Percentiles rank a stretch among this genome's conserved stretches.
Conservation (phyloP, 805 yeast genomes). For the Lipomyces japonicus region DNA sequence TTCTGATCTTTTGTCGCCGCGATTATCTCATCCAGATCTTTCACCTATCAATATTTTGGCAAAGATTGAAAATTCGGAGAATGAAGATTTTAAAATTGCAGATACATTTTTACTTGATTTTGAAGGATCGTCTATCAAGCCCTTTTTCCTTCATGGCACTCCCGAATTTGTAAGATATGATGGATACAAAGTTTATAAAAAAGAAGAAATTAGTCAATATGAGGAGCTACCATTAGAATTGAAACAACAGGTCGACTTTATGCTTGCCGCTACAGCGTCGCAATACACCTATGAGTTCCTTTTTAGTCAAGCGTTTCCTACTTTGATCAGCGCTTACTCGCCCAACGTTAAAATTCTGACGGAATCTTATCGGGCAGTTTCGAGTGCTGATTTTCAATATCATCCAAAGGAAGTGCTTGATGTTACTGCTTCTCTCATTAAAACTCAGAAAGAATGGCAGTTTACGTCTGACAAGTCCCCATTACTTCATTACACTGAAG, state of each 20-base stretch:
- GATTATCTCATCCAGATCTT: constrained; percentile 75
- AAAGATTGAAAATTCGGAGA: constrained; percentile 34
- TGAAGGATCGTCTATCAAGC: constrained; percentile 76
- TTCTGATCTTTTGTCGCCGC: constrained; percentile 62
- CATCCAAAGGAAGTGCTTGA: constrained; percentile 43
- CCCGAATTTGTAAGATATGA: constrained; percentile 83
- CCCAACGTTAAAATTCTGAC: constrained; percentile 62
- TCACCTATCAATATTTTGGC: constrained; percentile 81
- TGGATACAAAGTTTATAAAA: constrained; percentile 81
- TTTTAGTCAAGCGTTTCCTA: constrained; percentile 59
- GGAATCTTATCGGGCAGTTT: constrained; percentile 33
- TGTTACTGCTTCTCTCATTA: constrained; percentile 34
- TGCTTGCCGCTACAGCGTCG: constrained; percentile 85
- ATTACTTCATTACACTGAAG: constrained; percentile 61
- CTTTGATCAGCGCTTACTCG: constrained; percentile 72
- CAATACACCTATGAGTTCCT: constrained; percentile 83
- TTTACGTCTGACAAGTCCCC: constrained; percentile 36
- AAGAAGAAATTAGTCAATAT: constrained; percentile 70
- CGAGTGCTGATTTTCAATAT: constrained; percentile 23
- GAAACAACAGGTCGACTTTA: constrained; percentile 75
- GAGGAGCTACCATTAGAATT: constrained; percentile 65
- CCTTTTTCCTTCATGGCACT: constrained; percentile 70
- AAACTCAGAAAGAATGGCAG: constrained; percentile 34
- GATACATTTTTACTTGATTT: constrained; percentile 64
- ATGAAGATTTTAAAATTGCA: constrained; percentile 6